phyloP scores from a whole-genome alignment of 768 basidiomycete genomes.

The Fomitopsis serialis region DNA sequence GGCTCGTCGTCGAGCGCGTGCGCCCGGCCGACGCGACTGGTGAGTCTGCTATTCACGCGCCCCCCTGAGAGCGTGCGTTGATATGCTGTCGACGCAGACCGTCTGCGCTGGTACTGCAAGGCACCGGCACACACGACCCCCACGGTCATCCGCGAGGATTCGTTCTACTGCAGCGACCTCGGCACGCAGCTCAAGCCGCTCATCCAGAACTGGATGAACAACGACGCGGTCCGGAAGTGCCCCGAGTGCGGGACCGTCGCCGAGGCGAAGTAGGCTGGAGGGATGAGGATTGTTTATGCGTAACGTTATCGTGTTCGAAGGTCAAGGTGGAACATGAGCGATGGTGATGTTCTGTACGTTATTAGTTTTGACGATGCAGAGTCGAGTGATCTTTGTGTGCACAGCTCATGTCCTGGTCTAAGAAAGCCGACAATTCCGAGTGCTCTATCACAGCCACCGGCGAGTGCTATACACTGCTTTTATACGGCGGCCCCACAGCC shows the following conservation, averaged over 20 bases:
- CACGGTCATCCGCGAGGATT: conserved; percentile 77
- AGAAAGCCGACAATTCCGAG: too few relatives aligned
- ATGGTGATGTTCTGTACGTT: too few relatives aligned
- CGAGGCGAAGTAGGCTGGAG: conserved; percentile 40
- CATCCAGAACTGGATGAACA: conserved; percentile 78
- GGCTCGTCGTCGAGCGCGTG: conserved; percentile 85
- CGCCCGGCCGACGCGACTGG: conserved; percentile 74
- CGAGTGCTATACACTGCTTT: too few relatives aligned
- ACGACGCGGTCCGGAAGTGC: conserved; percentile 64
- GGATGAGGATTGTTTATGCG: too few relatives aligned
- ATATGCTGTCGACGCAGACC: conserved; percentile 47
- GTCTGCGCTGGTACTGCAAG: conserved; percentile 89
- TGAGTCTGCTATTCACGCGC: conserved; percentile 20
- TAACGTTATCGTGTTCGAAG: too few relatives aligned
- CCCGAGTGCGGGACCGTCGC: conserved; percentile 62
- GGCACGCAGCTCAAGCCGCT: conserved; percentile 92
- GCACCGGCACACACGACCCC: conserved; percentile 54
- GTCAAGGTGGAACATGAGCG: too few relatives aligned
- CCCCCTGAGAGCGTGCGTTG: background rate
- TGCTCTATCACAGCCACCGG: too few relatives aligned
- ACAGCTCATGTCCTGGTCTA: too few relatives aligned
- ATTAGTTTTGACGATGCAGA: too few relatives aligned
- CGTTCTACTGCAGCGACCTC: conserved; percentile 84
- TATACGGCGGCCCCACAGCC: too few relatives aligned
- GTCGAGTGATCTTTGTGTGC: too few relatives aligned